A percentile compares a stretch with the other conserved stretches of the same genome.
Evolutionary conservation across 2,329 filamentous ascomycete species (phyloP).

Genomic region (Talaromyces marneffei): DNA sequence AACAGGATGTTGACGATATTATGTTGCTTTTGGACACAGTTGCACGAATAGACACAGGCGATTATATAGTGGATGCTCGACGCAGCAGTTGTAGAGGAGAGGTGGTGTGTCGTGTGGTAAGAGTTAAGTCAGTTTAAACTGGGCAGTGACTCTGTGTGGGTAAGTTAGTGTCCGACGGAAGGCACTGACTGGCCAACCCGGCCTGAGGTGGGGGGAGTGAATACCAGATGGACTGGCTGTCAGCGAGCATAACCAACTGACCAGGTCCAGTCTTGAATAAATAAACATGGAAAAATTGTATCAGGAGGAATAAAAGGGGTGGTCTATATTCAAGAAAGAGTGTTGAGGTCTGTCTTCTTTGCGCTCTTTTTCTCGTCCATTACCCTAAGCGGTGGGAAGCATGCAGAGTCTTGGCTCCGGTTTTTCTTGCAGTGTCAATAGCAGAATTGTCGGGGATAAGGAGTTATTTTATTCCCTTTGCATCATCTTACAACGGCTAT

Average conservation of each 20-base stretch:
- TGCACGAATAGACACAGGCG: neutral
- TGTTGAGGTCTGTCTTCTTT: neutral
- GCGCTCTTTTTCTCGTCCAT: neutral
- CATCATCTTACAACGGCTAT: neutral
- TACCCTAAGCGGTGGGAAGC: neutral
- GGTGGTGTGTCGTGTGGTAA: slow-evolving; percentile 8
- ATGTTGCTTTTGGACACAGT: neutral
- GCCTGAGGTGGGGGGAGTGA: neutral
- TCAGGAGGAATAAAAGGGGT: neutral
- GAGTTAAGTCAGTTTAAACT: slow-evolving; percentile 8
- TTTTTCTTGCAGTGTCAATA: neutral
- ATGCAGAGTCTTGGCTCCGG: neutral
- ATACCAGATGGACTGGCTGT: neutral
- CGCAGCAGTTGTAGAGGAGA: neutral
- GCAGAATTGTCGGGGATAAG: neutral
- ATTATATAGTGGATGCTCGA: neutral
- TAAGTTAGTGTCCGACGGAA: neutral
- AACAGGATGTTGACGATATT: neutral
- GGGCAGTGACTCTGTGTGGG: slow-evolving; percentile 2
- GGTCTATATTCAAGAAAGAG: no score
- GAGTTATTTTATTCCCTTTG: neutral
- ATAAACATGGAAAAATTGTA: neutral
- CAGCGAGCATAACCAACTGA: neutral
- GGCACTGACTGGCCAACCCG: neutral
- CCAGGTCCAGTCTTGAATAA: neutral